These are phyloP conservation scores for Prunus salicina DNA, from an alignment of 306 rosid species.

Conservation along the genomic window DNA sequence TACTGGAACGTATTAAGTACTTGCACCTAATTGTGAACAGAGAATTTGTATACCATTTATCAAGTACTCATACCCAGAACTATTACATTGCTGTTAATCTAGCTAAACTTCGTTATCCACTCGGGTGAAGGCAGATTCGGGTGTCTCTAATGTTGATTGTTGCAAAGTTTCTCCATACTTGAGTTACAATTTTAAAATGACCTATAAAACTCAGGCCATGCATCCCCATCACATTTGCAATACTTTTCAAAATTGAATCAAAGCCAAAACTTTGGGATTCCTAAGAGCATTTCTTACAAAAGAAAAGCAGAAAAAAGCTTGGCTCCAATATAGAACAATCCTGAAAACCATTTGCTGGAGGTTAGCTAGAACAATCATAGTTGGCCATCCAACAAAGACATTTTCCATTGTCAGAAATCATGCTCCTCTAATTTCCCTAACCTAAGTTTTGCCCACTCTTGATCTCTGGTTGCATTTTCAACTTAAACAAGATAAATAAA, in stretches of 20 bases:
- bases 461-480: background rate
- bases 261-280: background rate
- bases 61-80: background rate
- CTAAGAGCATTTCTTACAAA: background rate
- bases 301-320: background rate
- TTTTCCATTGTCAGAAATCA: background rate
- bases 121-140: background rate
- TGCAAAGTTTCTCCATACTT: background rate
- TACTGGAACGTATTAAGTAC: background rate
- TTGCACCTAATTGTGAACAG: background rate
- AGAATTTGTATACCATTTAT: background rate
- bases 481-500: background rate
- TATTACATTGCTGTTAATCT: background rate
- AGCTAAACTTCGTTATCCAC: background rate
- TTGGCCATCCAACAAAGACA: background rate
- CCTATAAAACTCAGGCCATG: background rate
- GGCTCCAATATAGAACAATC: background rate
- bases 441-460: background rate
- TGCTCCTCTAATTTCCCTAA: background rate
- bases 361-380: background rate
- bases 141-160: background rate
- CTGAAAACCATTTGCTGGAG: background rate
- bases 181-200: background rate
- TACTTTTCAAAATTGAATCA: background rate
- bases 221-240: background rate